Percentiles rank a stretch among this genome's conserved stretches.
These are phyloP conservation scores for Candida taoyuanica DNA, from an alignment of 805 yeast genomes.

Conservation along the genomic window DNA sequence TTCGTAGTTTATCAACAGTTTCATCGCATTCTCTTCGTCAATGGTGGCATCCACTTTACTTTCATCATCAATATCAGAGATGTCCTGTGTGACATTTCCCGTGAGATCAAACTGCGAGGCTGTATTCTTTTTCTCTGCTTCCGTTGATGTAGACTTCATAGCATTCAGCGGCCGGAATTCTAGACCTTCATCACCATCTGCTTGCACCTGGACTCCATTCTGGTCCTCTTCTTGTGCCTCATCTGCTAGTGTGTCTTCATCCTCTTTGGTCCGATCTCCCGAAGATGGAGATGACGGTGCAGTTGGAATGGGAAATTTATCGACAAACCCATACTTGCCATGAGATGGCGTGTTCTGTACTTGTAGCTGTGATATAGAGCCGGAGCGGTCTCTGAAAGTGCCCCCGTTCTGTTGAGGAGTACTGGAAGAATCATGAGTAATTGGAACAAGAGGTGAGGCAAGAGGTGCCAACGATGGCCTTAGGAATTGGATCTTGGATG, in stretches of 20 bases:
- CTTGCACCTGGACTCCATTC: too few relatives aligned
- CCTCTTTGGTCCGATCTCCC: too few relatives aligned
- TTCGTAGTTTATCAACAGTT: slow-evolving; percentile 1
- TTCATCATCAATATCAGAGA: slow-evolving; percentile 28
- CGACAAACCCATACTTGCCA: too few relatives aligned
- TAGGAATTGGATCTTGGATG: slow-evolving; percentile 3
- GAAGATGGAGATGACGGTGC: too few relatives aligned
- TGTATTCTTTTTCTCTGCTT: background rate
- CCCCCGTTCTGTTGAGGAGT: background rate
- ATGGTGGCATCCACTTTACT: slow-evolving; percentile 15
- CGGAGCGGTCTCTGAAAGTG: background rate
- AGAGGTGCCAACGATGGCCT: background rate
- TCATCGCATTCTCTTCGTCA: slow-evolving; percentile 11
- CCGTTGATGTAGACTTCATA: background rate
- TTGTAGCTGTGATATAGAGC: too few relatives aligned
- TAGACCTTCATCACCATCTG: too few relatives aligned
- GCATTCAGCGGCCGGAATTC: too few relatives aligned
- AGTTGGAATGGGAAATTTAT: too few relatives aligned
- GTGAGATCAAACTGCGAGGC: slow-evolving; percentile 10
- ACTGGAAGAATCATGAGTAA: background rate
- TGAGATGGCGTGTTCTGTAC: too few relatives aligned
- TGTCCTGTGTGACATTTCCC: slow-evolving; percentile 25
- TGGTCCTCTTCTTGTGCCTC: background rate
- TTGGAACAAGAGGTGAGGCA: slow-evolving; percentile 1
- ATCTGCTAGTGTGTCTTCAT: background rate